A percentile compares a stretch with the other conserved stretches of the same genome.
Evolutionary conservation across 2,329 filamentous ascomycete genomes (phyloP).

Genomic region (Trichoderma sp.): DNA sequence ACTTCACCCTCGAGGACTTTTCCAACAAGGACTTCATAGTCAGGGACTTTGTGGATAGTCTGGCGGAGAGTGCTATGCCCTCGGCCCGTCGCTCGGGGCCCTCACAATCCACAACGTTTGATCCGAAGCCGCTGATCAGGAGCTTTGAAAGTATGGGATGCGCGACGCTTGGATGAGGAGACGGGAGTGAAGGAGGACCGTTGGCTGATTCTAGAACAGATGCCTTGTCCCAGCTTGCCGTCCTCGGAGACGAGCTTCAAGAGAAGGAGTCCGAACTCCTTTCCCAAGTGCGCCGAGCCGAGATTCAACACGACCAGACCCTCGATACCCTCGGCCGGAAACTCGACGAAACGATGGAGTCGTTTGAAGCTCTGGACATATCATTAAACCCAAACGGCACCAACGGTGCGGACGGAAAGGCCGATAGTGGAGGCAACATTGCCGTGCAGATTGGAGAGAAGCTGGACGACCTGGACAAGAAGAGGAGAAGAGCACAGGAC

Average conservation of each 20-base stretch:
- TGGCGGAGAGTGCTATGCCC: conserved; percentile 84
- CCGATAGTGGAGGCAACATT: conserved; percentile 74
- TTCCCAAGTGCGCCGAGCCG: conserved; percentile 85
- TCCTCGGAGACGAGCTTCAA: conserved; percentile 80
- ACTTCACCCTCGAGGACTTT: conserved; percentile 86
- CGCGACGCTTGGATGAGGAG: background rate
- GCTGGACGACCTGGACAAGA: conserved; percentile 90
- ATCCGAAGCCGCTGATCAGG: conserved; percentile 94
- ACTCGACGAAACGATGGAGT: conserved; percentile 86
- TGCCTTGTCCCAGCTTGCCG: conserved; percentile 67
- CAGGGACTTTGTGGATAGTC: conserved; percentile 92
- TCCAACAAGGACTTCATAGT: conserved; percentile 94
- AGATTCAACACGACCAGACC: conserved; percentile 89
- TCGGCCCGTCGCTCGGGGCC: conserved; percentile 75
- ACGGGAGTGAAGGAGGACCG: too few species aligned
- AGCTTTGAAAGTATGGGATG: conserved; percentile 74
- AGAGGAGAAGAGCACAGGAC: conserved; percentile 85
- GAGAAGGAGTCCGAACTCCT: conserved; percentile 87
- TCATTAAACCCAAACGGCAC: conserved; percentile 67
- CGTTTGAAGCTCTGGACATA: conserved; percentile 86
- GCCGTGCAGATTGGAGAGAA: conserved; percentile 94
- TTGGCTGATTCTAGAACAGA: conserved; percentile 43
- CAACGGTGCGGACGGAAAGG: conserved; percentile 40
- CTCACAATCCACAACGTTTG: conserved; percentile 66
- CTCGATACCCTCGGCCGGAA: conserved; percentile 85